Evolutionary conservation across 1,284 basidiomycete genomes (phyloP).

Genomic region (Trichosporon coremiiforme): DNA sequence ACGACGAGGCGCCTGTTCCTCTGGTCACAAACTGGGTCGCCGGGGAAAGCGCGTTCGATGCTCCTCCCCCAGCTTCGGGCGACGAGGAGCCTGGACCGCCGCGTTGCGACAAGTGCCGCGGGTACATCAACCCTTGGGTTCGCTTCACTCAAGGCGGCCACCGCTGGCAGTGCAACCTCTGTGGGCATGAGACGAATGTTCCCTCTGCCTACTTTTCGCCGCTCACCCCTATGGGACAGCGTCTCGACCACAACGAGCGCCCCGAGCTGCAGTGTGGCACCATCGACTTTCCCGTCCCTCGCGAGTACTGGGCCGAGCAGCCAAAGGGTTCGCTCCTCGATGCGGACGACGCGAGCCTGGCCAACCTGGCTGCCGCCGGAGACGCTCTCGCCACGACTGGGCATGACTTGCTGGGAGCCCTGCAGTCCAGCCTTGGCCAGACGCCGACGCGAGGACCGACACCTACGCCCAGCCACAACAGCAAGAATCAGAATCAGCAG

Average conservation of each 20-base stretch:
- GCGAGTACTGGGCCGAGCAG: constrained; percentile 83
- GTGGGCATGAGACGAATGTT: constrained; percentile 79
- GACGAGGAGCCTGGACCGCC: constrained; percentile 68
- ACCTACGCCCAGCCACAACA: constrained; percentile 46
- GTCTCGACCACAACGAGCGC: constrained; percentile 78
- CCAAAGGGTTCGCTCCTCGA: constrained; percentile 58
- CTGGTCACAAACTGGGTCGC: constrained; percentile 62
- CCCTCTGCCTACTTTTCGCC: constrained; percentile 81
- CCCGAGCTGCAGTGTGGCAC: constrained; percentile 90
- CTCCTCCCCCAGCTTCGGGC: constrained; percentile 71
- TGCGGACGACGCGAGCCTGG: constrained; percentile 62
- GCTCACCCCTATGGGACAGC: constrained; percentile 75
- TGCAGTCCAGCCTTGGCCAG: constrained; percentile 50
- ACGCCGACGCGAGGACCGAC: constrained; percentile 49
- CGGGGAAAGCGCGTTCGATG: constrained; percentile 57
- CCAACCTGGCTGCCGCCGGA: constrained; percentile 41
- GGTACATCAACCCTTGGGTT: constrained; percentile 95
- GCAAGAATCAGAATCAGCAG: constrained; percentile 41
- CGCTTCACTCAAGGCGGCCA: constrained; percentile 81
- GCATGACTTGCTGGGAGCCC: constrained; percentile 49
- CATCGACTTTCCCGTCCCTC: constrained; percentile 83
- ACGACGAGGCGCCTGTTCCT: constrained; percentile 80
- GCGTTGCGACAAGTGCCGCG: constrained; percentile 82
- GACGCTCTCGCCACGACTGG: constrained; percentile 51
- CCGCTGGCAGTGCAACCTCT: constrained; percentile 92